Evolutionary conservation across 495 filamentous ascomycete genomes (phyloP), one percentile per base, ranked within the genome.

Genomic region (Penicillium cataractarum): DNA sequence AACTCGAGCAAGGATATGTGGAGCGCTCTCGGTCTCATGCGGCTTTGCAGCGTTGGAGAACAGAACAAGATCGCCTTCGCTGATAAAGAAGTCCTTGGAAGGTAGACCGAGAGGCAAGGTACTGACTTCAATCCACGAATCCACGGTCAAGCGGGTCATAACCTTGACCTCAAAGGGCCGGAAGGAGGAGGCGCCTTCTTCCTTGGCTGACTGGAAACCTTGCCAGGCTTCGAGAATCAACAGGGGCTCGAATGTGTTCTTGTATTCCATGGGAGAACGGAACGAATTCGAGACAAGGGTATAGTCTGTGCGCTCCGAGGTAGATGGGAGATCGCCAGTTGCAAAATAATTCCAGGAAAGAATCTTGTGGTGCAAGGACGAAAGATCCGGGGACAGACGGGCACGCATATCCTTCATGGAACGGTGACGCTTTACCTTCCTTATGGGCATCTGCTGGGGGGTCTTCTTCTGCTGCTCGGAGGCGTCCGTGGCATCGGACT

Each of bases 221-320:
- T 96, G 91, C 95, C 95, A 99, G 52, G 93, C 94, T 74, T 99
- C 95, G 51, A 97, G 87, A 50, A 96, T 87, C 33, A 99, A 83
- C 39, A 99, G 80, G 12, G 95, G 96, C 59, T 93, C 87, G 79
- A 98, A 99, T 0, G 92, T 94, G 53, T 84, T 81, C 75, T 96
- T 91, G 70, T 98, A 99, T 56, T 90, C 87, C 52, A 75, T 72
- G 19, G 92, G 89, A 58, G 89, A 87, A 37, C 78, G 75, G 76
- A 96, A 99, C 0, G 84, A 82, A 66, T 90, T 89, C 35, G 89
- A 85, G 9, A 99, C 93, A 35, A 83, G 76, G 50, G 78, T 85
- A 68, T 93, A 97, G 37, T 87, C 84, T 29, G 86, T 86, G 24
- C 83, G 83, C 56, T 85, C 86, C 6, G 84, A 80, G 39, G 80